phyloP scores from a whole-genome alignment of 23 red algal genomes.

The Cyanidioschyzon merolae region DNA sequence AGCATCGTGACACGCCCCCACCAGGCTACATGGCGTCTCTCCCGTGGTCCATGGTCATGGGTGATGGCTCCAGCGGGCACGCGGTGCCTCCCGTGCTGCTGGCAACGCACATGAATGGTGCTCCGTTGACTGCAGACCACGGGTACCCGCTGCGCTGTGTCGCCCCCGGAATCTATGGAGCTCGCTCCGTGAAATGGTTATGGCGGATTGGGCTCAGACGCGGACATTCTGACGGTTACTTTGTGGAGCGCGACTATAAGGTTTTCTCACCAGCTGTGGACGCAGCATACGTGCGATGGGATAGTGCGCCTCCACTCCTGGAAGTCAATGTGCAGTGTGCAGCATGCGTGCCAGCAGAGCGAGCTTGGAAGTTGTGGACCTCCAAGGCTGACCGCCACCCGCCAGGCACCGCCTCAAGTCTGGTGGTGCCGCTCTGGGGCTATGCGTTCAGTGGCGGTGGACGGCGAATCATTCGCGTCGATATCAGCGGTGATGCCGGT shows the following conservation, averaged over 20 bases:
- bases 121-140: slow-evolving; percentile 59
- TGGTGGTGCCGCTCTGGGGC: slow-evolving; percentile 23
- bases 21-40: slow-evolving; percentile 57
- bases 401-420: background rate
- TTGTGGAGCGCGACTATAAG: slow-evolving; percentile 71
- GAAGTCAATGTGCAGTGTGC: slow-evolving; percentile 68
- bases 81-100: slow-evolving; percentile 36
- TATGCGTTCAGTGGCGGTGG: slow-evolving; percentile 68
- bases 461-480: slow-evolving; percentile 36
- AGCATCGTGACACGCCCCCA: background rate
- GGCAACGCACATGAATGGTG: slow-evolving; percentile 84
- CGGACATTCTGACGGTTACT: slow-evolving; percentile 45
- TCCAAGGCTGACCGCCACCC: background rate
- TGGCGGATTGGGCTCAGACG: slow-evolving; percentile 27
- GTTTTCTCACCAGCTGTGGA: slow-evolving; percentile 28
- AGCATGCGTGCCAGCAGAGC: slow-evolving; percentile 31
- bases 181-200: slow-evolving; percentile 91
- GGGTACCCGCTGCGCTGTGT: slow-evolving; percentile 75
- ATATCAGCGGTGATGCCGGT: slow-evolving; percentile 42
- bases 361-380: background rate
- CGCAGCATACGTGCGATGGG: slow-evolving; percentile 35
- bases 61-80: background rate
- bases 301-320: slow-evolving; percentile 56
- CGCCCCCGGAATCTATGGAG: slow-evolving; percentile 75
- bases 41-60: slow-evolving; percentile 34